Base-by-base conservation (phyloP, 768 basidiomycete species). In the Cystofilobasidium ferigula region DNA sequence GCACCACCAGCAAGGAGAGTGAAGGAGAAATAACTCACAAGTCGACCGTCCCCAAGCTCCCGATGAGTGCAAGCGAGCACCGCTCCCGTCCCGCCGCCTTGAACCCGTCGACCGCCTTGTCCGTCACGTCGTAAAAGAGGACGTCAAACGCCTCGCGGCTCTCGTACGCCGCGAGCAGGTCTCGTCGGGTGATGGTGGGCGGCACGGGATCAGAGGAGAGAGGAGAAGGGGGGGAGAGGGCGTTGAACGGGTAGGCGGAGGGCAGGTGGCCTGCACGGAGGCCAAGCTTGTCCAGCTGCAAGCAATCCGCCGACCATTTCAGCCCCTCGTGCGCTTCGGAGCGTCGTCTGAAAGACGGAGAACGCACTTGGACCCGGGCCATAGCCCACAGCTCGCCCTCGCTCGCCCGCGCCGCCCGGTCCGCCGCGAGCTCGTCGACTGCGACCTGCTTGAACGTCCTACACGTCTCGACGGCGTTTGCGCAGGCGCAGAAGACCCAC, bases 371-470 rank as follows among this genome's bases (percentile, higher is more conserved):
- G 64, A 82, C 82, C 67, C 87, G 82, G 14, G 91, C 88, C n/a
- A 95, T 81, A 69, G 97, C 88, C 2, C 88, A 77, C 22, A 97
- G 79, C 73, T 95, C 93, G n/a, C 86, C 92, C 71, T 89, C 87
- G 18, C 83, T 84, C 18, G 89, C 88, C 69, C 82, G 83, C 72
- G 86, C 84, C 8, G 79, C 77, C 13, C 2, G 78, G 63, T 2
- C 80, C 78, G 57, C 85, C 81, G 54, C 84, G 73, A 28, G 76
- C 1, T 75, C 69, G 71, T 57, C 73, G 70, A 8, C 72, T 69
- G 64, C 72, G 60, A 48, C 60, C 43, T 4, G 57, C 24, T 48
- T 71, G 88, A 90, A 92, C 2, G 76, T 75, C 69, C 88, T 86
- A 71, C 86, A 88, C 70, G 85, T 85, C 16, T 89, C 85, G 32